phyloP scores from a whole-genome alignment of 2,329 filamentous ascomycete genomes.

The Epichloe typhina region DNA sequence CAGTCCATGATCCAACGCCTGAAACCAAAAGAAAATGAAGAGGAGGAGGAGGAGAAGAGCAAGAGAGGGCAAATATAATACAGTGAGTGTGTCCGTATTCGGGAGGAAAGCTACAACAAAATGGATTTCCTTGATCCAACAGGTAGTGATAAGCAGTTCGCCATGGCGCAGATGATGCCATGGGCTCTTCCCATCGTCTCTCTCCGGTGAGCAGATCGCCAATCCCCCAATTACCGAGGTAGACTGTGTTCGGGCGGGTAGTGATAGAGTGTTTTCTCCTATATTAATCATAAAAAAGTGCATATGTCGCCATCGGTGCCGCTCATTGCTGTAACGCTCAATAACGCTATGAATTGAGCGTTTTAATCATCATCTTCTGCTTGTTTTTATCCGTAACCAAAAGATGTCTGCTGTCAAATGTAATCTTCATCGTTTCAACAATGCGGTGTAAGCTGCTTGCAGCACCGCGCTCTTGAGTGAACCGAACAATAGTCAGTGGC shows the following conservation, averaged over 20 bases:
- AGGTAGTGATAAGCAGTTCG: neutral
- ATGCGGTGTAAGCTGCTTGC: constrained; percentile 80
- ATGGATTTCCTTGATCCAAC: constrained; percentile 2
- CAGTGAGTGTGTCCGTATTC: neutral
- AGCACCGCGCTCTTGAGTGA: constrained; percentile 84
- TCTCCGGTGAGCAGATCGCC: neutral
- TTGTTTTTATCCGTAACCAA: constrained; percentile 56
- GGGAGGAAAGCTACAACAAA: neutral
- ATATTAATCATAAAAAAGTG: neutral
- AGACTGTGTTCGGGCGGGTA: neutral
- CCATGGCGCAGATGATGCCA: constrained; percentile 1
- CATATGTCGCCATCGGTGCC: neutral
- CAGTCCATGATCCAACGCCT: constrained; percentile 5
- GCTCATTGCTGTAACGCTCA: constrained; percentile 10
- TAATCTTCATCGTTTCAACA: constrained; percentile 58
- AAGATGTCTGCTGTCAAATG: constrained; percentile 51
- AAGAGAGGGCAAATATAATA: neutral
- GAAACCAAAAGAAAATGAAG: constrained; percentile 5
- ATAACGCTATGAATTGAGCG: constrained; percentile 36
- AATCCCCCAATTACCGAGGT: neutral
- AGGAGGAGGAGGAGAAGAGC: constrained; percentile 5
- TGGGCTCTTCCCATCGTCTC: neutral
- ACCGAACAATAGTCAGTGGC: constrained; percentile 66
- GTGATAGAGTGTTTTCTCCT: neutral
- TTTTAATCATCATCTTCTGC: constrained; percentile 62